phyloP scores from a whole-genome alignment of 106 monocot genomes.

The Apostasia ramifera region DNA sequence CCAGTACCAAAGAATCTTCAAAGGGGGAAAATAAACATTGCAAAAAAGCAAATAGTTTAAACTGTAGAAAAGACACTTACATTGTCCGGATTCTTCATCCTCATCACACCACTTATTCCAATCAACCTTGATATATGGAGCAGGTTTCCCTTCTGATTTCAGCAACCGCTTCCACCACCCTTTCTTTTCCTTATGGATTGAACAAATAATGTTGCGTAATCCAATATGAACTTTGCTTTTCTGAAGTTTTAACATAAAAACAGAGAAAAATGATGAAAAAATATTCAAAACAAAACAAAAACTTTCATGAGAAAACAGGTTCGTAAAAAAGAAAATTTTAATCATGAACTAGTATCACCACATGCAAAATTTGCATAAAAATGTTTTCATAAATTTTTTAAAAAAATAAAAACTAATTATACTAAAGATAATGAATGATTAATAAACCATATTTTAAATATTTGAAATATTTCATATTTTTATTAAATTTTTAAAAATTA shows the following conservation, averaged over 20 bases:
- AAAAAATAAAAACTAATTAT: no score
- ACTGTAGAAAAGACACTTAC: constrained; percentile 13
- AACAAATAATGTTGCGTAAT: constrained; percentile 74
- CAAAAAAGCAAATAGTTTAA: neutral
- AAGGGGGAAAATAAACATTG: neutral
- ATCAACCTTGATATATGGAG: constrained; percentile 95
- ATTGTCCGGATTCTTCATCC: constrained; percentile 61
- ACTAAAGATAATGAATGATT: no score
- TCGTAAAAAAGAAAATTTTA: no score
- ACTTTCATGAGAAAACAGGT: no score
- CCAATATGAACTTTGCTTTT: constrained; percentile 54
- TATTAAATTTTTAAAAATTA: no score
- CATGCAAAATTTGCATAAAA: no score
- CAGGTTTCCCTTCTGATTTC: constrained; percentile 79
- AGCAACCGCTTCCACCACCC: constrained; percentile 85
- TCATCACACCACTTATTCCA: constrained; percentile 98
- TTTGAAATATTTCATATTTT: no score
- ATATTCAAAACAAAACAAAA: no score
- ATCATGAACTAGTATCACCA: no score
- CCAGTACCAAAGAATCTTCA: no score
- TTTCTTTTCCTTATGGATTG: constrained; percentile 80
- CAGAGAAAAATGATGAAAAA: neutral
- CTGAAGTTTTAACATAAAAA: constrained; percentile 21
- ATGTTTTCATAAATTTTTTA: no score
- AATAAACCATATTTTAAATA: no score